Base-by-base conservation (phyloP, 2,329 filamentous ascomycete species). In the Pyrenophora tritici-repentis region DNA sequence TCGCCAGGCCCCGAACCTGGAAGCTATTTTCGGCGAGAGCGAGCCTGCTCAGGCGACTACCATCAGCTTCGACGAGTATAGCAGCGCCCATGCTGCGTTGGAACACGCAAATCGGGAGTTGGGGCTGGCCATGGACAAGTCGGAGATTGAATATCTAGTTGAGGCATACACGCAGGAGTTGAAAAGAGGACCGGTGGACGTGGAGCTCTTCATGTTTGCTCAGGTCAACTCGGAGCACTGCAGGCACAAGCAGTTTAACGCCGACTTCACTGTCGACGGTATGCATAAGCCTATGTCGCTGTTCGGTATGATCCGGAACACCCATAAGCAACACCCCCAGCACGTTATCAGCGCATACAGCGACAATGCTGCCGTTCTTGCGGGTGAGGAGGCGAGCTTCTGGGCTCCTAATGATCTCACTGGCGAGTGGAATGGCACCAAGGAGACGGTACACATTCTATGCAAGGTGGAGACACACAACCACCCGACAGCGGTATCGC, bases 201-300 rank as follows among this genome's bases (percentile, higher is more conserved):
- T 97, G 37, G 94, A 99, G 77, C 82, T 97, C 17, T 97, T 97
- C 81, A 97, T 97, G 94, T 99, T 97, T 73, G 93, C 93, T 13
- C 94, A 99, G 76, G 93, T 99, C 72, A 97, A 97, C 79, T 97
- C 93, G 3, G 94, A 99, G 80, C 93, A 97, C 75, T 96, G 85
- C 69, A 77, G 85, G 51, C 85, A 87, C 71, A 96, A 97, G 79
- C 89, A 95, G 65, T 99, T 99, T 83, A 99, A 99, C 74, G 92
- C 94, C 22, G 87, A 86, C 52, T 99, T 94, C 91, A 94, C 87
- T 13, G 95, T 99, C 65, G 92, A 99, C 72, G 92, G 92, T 44
- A 81, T 88, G 61, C 78, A 81, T 58, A 94, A 92, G 81, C 82
- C 84, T 38, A 83, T 88, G 70, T 93, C 88, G 60, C 81, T 99